phyloP scores from a whole-genome alignment of 148 eudicot genomes.

The Vaccinium macrocarpon region DNA sequence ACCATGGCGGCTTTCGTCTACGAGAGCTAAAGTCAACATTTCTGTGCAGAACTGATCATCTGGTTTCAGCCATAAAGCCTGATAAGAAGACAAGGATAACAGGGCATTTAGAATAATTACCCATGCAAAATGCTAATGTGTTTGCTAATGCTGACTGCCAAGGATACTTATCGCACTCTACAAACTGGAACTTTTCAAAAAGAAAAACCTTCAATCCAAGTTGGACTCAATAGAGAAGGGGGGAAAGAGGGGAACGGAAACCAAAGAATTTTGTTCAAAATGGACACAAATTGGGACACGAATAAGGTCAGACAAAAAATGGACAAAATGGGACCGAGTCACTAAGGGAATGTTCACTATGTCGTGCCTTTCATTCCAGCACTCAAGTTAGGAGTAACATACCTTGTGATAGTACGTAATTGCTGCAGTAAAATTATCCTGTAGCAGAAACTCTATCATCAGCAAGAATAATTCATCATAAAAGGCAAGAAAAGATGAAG shows the following conservation, averaged over 20 bases:
- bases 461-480: background rate
- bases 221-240: background rate
- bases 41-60: conserved; percentile 93
- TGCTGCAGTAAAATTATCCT: conserved; percentile 75
- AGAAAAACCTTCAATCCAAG: background rate
- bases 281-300: too few species aligned
- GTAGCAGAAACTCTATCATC: conserved; percentile 25
- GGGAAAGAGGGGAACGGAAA: background rate
- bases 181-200: background rate
- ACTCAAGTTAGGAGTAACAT: conserved; percentile 1
- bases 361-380: background rate
- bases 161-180: background rate
- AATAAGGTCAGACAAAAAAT: background rate
- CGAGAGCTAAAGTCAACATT: conserved; percentile 77
- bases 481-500: background rate
- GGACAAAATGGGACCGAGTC: background rate
- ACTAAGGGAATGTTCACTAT: background rate
- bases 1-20: conserved; percentile 53
- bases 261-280: background rate
- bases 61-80: conserved; percentile 88
- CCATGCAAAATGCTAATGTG: background rate
- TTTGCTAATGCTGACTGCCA: background rate
- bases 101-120: background rate
- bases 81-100: conserved; percentile 2
- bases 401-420: conserved; percentile 93